Evolutionary conservation across 352 stramenopile species (phyloP).

Genomic region (Peronospora belbahrii): DNA sequence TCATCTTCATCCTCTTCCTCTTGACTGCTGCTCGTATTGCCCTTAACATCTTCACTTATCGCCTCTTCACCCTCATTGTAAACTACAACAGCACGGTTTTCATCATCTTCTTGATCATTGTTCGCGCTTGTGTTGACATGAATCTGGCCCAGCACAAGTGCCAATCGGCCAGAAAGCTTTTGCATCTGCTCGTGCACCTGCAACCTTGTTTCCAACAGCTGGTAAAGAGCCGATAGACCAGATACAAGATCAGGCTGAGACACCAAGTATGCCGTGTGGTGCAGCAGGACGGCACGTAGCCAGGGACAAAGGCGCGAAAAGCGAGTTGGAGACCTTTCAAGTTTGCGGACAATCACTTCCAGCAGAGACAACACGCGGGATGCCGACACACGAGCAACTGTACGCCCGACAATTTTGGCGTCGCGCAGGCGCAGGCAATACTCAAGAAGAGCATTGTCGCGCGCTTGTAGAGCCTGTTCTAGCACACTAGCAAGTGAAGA

Average conservation of each 20-base stretch:
- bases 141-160: conserved; percentile 78
- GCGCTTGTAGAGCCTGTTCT: conserved; percentile 77
- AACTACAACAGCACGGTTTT: conserved; percentile 46
- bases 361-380: conserved; percentile 72
- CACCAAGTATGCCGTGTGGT: conserved; percentile 83
- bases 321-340: conserved; percentile 72
- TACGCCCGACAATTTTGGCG: conserved; percentile 64
- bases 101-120: conserved; percentile 33
- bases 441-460: conserved; percentile 83
- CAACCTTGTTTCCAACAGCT: conserved; percentile 74
- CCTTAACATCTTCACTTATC: conserved; percentile 24
- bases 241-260: conserved; percentile 77
- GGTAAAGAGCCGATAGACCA: conserved; percentile 75
- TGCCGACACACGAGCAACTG: conserved; percentile 64
- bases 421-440: conserved; percentile 76
- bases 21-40: conserved; percentile 37
- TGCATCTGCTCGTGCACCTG: conserved; percentile 79
- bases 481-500: conserved; percentile 77
- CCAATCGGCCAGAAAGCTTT: conserved; percentile 74
- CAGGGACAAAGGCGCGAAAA: conserved; percentile 73
- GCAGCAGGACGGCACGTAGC: conserved; percentile 72
- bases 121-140: conserved; percentile 48
- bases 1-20: conserved; percentile 47
- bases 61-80: conserved; percentile 60
- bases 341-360: conserved; percentile 74